These are phyloP conservation scores for Cicer cuneatum DNA, from an alignment of 306 rosid species.

Conservation along the genomic window DNA sequence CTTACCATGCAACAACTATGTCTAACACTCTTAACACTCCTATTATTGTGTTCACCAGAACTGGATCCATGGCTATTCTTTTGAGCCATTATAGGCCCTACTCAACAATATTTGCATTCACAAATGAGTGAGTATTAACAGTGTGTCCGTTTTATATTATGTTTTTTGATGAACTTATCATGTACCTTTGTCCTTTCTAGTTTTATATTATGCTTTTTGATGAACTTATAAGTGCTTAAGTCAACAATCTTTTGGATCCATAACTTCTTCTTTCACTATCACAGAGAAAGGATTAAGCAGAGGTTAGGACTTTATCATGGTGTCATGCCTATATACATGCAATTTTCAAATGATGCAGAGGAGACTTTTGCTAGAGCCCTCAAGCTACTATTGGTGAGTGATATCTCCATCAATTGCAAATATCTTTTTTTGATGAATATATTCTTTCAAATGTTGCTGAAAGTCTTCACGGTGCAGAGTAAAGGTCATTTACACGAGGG, in stretches of 20 bases:
- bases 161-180: slow-evolving; percentile 10
- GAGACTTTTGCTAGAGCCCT: slow-evolving; percentile 91
- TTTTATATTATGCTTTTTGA: not conserved
- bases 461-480: slow-evolving; percentile 55
- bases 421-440: slow-evolving; percentile 21
- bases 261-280: slow-evolving; percentile 36
- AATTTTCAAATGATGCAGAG: slow-evolving; percentile 82
- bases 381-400: slow-evolving; percentile 73
- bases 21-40: slow-evolving; percentile 83
- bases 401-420: slow-evolving; percentile 12
- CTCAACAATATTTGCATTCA: slow-evolving; percentile 96
- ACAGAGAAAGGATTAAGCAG: slow-evolving; percentile 84
- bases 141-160: not conserved
- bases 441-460: slow-evolving; percentile 34
- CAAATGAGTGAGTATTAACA: slow-evolving; percentile 78
- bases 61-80: slow-evolving; percentile 93
- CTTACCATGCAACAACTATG: slow-evolving; percentile 90
- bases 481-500: slow-evolving; percentile 72
- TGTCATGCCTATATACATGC: slow-evolving; percentile 82
- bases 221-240: slow-evolving; percentile 16
- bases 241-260: slow-evolving; percentile 2
- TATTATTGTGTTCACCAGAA: slow-evolving; percentile 87
- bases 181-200: slow-evolving; percentile 23
- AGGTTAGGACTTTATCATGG: slow-evolving; percentile 81
- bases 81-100: slow-evolving; percentile 87